These are phyloP conservation scores for Apiospora rasikravindrae DNA, from an alignment of 2,329 filamentous ascomycete genomes.

Conservation along the genomic window DNA sequence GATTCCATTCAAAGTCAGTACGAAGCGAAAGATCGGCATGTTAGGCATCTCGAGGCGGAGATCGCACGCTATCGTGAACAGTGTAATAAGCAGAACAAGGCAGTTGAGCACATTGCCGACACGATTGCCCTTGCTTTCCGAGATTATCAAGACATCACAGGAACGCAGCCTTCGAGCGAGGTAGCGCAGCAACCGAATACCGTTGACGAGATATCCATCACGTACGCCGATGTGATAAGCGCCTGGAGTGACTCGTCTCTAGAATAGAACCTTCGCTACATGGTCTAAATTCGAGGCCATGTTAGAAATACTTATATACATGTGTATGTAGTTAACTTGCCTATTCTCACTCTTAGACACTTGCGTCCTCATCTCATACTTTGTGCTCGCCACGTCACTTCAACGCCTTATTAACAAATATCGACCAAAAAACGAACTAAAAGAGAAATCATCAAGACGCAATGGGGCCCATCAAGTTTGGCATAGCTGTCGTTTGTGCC, in stretches of 20 bases:
- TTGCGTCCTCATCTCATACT: background rate
- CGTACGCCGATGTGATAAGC: slow-evolving; percentile 4
- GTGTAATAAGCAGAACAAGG: slow-evolving; percentile 2
- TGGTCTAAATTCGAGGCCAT: background rate
- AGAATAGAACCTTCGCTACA: slow-evolving; percentile 1
- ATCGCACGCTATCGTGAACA: background rate
- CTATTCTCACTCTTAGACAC: background rate
- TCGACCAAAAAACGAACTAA: background rate
- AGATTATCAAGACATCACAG: background rate
- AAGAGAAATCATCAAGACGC: background rate
- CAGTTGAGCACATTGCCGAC: background rate
- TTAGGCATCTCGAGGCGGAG: background rate
- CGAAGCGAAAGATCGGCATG: background rate
- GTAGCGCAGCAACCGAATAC: background rate
- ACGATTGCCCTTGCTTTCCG: slow-evolving; percentile 1
- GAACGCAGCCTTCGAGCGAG: background rate
- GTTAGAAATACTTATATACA: background rate
- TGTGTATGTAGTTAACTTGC: background rate
- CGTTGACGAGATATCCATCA: background rate
- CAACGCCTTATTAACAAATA: background rate
- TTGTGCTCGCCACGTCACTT: background rate
- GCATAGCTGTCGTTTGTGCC: background rate
- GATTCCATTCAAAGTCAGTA: background rate
- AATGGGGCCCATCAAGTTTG: background rate
- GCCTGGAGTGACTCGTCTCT: background rate